phyloP scores from a whole-genome alignment of 2,329 filamentous ascomycete species.

The Truncatella angustata region DNA sequence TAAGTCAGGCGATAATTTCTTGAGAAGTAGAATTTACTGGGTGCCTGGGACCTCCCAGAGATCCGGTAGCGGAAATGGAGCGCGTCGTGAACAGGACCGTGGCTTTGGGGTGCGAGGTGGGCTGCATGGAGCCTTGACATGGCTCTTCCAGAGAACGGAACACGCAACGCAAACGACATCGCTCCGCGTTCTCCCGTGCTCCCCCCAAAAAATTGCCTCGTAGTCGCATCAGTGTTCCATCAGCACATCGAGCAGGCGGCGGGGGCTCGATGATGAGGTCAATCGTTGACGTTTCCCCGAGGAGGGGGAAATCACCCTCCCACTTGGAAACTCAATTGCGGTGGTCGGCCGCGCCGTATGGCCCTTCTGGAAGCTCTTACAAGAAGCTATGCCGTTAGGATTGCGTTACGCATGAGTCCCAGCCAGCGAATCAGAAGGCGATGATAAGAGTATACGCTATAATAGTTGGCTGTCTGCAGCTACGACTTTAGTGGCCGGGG shows the following conservation, averaged over 20 bases:
- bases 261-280: neutral
- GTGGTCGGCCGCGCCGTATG: neutral
- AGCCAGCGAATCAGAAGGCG: neutral
- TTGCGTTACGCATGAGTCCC: conserved; percentile 4
- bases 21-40: neutral
- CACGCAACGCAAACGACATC: conserved; percentile 1
- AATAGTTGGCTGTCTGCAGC: neutral
- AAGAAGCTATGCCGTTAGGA: conserved; percentile 10
- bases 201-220: neutral
- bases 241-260: neutral
- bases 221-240: neutral
- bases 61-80: conserved; percentile 6
- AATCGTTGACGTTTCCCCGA: neutral
- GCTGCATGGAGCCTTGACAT: neutral
- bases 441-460: conserved; percentile 6
- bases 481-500: conserved; percentile 5
- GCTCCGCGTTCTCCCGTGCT: conserved; percentile 5
- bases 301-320: neutral
- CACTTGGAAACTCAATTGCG: no score
- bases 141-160: neutral
- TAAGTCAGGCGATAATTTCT: neutral
- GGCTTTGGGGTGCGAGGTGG: no score
- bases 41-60: neutral
- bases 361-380: conserved; percentile 9
- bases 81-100: no score